phyloP scores from a whole-genome alignment of 2,329 filamentous ascomycete genomes.

The Phialemoniopsis sp. region DNA sequence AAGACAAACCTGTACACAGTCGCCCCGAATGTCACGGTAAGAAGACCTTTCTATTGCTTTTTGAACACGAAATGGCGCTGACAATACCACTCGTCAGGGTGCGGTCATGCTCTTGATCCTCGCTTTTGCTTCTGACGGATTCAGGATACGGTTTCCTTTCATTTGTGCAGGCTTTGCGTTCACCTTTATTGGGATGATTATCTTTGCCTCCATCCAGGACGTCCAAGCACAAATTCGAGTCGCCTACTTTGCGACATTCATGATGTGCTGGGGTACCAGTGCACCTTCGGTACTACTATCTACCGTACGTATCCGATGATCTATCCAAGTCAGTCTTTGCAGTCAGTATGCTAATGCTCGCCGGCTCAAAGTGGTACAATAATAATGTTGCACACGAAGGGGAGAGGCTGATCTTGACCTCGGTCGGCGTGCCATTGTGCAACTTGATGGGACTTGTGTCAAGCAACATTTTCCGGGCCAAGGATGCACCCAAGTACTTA shows the following conservation, averaged over 20 bases:
- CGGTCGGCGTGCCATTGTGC: slow-evolving; percentile 68
- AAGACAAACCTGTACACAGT: slow-evolving; percentile 16
- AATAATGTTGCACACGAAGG: slow-evolving; percentile 80
- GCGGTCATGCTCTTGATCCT: slow-evolving; percentile 69
- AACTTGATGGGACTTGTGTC: slow-evolving; percentile 73
- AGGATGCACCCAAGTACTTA: slow-evolving; percentile 64
- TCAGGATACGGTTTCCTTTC: slow-evolving; percentile 67
- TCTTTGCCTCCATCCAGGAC: slow-evolving; percentile 66
- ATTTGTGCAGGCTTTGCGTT: slow-evolving; percentile 70
- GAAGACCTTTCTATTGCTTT: too few species aligned
- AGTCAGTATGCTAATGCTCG: too few species aligned
- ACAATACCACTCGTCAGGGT: too few species aligned
- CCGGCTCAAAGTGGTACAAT: slow-evolving; percentile 65
- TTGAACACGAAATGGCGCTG: too few species aligned
- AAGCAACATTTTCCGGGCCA: slow-evolving; percentile 63
- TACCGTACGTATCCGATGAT: too few species aligned
- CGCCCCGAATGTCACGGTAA: slow-evolving; percentile 11
- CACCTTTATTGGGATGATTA: slow-evolving; percentile 74
- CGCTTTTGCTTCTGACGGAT: slow-evolving; percentile 65
- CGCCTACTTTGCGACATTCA: slow-evolving; percentile 75
- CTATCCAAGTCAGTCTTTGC: too few species aligned
- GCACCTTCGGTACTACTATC: slow-evolving; percentile 73
- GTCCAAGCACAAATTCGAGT: too few species aligned
- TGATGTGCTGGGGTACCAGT: slow-evolving; percentile 79
- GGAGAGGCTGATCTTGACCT: slow-evolving; percentile 64